Conservation (phyloP, 768 basidiomycete species). For the Russula sp. region DNA sequence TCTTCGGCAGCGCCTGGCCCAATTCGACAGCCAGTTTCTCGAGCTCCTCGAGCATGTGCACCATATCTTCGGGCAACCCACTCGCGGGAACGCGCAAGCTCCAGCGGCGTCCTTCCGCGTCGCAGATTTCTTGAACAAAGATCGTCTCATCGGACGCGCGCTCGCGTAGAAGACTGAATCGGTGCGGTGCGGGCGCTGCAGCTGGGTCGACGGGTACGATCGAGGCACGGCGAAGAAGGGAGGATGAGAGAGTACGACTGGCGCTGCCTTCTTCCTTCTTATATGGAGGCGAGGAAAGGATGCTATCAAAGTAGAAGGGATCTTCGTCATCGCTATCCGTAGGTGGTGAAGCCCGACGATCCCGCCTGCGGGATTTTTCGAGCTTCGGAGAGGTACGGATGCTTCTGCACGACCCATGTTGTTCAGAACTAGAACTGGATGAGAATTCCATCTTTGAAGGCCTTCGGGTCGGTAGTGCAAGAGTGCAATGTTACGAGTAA, state of each 20-base stretch:
- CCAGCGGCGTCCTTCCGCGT: conserved; percentile 19
- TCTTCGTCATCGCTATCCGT: conserved; percentile 18
- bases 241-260: not conserved
- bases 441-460: not conserved
- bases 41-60: conserved; percentile 20
- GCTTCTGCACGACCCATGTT: not conserved
- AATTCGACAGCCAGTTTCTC: conserved; percentile 18
- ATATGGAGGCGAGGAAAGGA: not conserved
- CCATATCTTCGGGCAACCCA: conserved; percentile 19
- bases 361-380: not conserved
- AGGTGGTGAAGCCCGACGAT: not conserved
- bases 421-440: conserved; percentile 1
- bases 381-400: not conserved
- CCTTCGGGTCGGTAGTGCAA: not conserved
- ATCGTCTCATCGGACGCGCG: conserved; percentile 14
- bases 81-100: conserved; percentile 20
- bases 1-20: conserved; percentile 14
- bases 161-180: conserved; percentile 19
- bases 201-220: conserved; percentile 14
- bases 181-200: conserved; percentile 1
- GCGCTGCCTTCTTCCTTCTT: not conserved
- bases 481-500: not conserved
- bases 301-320: conserved; percentile 18
- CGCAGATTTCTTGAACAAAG: conserved; percentile 20
- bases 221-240: conserved; percentile 16